phyloP scores from a whole-genome alignment of 2,329 filamentous ascomycete genomes.

The Colletotrichum destructivum region DNA sequence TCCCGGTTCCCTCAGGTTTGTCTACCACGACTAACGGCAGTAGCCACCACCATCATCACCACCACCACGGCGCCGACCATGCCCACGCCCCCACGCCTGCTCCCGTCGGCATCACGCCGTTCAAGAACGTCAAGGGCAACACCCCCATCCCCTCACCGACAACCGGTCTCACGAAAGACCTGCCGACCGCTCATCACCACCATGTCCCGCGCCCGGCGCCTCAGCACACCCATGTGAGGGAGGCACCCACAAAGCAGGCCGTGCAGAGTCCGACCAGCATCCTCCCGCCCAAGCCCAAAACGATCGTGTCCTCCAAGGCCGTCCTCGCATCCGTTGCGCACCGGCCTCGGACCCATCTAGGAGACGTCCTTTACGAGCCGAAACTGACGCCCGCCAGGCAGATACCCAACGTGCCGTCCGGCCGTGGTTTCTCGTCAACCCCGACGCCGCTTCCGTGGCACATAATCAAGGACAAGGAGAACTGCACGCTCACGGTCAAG shows the following conservation, averaged over 20 bases:
- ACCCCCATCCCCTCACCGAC: constrained; percentile 61
- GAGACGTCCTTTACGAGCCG: constrained; percentile 86
- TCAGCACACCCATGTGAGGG: constrained; percentile 42
- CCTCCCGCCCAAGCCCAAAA: constrained; percentile 73
- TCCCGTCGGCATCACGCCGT: constrained; percentile 57
- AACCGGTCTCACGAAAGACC: constrained; percentile 56
- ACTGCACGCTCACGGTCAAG: constrained; percentile 91
- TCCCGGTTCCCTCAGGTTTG: constrained; percentile 44
- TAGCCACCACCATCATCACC: constrained; percentile 72
- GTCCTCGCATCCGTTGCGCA: constrained; percentile 81
- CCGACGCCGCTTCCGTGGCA: constrained; percentile 85
- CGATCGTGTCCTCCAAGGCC: constrained; percentile 76
- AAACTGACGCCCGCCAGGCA: constrained; percentile 70
- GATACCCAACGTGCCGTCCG: constrained; percentile 56
- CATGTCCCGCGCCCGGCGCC: constrained; percentile 56
- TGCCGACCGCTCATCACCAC: constrained; percentile 61
- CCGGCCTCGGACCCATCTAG: constrained; percentile 83
- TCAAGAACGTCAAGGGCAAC: constrained; percentile 66
- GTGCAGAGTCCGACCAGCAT: constrained; percentile 57
- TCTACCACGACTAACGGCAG: constrained; percentile 47
- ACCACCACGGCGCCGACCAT: constrained; percentile 67
- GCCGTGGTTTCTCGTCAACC: constrained; percentile 65
- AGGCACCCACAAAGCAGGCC: constrained; percentile 47
- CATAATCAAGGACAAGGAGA: constrained; percentile 80
- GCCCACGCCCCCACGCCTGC: constrained; percentile 58